These are phyloP conservation scores for Tilletiopsis washingtonensis DNA, from an alignment of 1,284 basidiomycete species.

Conservation along the genomic window DNA sequence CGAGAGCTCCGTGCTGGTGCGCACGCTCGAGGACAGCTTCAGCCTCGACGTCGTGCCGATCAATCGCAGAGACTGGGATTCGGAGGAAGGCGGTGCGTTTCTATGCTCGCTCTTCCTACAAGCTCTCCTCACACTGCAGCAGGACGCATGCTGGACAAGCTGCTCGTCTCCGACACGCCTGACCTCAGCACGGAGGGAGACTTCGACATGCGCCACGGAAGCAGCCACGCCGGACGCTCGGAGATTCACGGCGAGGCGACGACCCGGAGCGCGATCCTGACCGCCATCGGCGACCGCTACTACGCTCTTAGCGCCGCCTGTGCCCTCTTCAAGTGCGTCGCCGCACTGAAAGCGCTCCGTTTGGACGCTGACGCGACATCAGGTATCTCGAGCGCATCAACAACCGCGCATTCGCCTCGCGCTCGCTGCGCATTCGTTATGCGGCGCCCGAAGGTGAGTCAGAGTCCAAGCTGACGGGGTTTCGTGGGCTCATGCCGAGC, in stretches of 20 bases:
- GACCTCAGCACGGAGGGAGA: too few relatives aligned
- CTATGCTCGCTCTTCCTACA: too few relatives aligned
- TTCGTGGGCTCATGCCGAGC: background rate
- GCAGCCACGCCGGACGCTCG: too few relatives aligned
- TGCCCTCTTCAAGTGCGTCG: slow-evolving; percentile 7
- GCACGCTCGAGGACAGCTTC: slow-evolving; percentile 65
- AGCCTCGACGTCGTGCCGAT: slow-evolving; percentile 61
- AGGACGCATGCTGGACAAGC: too few relatives aligned
- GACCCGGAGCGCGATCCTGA: background rate
- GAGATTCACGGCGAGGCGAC: background rate
- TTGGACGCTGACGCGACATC: too few relatives aligned
- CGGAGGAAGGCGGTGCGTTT: slow-evolving; percentile 60
- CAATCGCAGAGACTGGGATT: slow-evolving; percentile 71
- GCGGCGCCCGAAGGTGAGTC: slow-evolving; percentile 1
- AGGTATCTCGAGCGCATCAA: slow-evolving; percentile 1
- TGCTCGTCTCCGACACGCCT: background rate
- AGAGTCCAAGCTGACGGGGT: background rate
- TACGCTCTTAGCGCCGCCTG: slow-evolving; percentile 4
- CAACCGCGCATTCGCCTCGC: background rate
- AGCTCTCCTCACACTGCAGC: too few relatives aligned
- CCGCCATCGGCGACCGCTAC: slow-evolving; percentile 1
- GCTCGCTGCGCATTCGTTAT: slow-evolving; percentile 3
- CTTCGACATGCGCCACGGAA: too few relatives aligned
- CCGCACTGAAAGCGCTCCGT: too few relatives aligned
- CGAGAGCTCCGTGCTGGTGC: slow-evolving; percentile 53